phyloP scores from a whole-genome alignment of 176 grass and related monocot genomes.

The Olyra latifolia region DNA sequence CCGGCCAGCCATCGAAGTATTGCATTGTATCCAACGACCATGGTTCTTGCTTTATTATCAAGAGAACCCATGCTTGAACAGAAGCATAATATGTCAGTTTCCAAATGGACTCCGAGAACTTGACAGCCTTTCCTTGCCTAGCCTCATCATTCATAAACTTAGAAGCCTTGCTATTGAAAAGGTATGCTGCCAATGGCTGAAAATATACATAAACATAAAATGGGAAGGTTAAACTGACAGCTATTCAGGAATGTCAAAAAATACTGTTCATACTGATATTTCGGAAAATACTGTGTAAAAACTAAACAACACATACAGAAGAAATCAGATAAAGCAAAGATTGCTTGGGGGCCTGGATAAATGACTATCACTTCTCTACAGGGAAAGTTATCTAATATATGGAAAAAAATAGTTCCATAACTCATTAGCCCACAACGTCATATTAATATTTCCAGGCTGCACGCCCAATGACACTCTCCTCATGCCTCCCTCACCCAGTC shows the following conservation, averaged over 20 bases:
- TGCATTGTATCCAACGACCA: slow-evolving; percentile 82
- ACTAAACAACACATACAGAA: background rate
- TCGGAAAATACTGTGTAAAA: background rate
- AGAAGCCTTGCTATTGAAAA: slow-evolving; percentile 61
- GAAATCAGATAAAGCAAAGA: background rate
- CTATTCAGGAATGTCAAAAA: slow-evolving; percentile 10
- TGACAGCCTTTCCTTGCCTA: slow-evolving; percentile 63
- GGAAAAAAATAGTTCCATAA: background rate
- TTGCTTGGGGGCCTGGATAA: background rate
- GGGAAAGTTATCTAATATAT: background rate
- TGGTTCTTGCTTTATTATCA: slow-evolving; percentile 77
- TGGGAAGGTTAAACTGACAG: background rate
- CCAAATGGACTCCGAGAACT: slow-evolving; percentile 99
- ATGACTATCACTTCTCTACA: background rate
- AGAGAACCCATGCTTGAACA: slow-evolving; percentile 85
- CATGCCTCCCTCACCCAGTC: background rate
- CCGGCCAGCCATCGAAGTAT: slow-evolving; percentile 86
- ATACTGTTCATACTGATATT: background rate
- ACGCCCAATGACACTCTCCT: background rate
- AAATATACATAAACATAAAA: slow-evolving; percentile 30
- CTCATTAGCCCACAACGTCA: background rate
- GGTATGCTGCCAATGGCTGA: slow-evolving; percentile 70
- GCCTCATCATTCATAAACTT: slow-evolving; percentile 62
- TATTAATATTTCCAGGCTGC: background rate
- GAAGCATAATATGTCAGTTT: slow-evolving; percentile 90